phyloP scores from a whole-genome alignment of 805 yeast genomes.

The Grigorovia jiainica region DNA sequence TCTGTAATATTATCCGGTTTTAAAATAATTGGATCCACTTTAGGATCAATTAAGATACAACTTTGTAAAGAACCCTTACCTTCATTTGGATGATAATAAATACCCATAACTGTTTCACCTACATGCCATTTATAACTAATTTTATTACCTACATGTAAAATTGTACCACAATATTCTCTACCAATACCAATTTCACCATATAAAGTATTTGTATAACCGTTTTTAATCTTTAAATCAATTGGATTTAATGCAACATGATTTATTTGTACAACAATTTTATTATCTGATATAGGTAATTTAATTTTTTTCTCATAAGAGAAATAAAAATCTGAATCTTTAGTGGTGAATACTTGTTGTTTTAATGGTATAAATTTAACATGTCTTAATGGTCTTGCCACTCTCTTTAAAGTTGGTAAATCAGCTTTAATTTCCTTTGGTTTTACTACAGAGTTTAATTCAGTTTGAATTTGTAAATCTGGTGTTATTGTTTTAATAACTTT shows the following conservation, averaged over 20 bases:
- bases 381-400: conserved; percentile 40
- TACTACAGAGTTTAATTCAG: background rate
- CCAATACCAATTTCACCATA: conserved; percentile 58
- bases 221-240: conserved; percentile 50
- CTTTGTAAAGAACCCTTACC: conserved; percentile 53
- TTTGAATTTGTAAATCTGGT: conserved; percentile 2
- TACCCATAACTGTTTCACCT: conserved; percentile 63
- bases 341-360: conserved; percentile 35
- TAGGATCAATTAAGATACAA: conserved; percentile 45
- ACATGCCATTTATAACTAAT: conserved; percentile 31
- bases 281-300: conserved; percentile 38
- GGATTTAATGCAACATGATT: conserved; percentile 56
- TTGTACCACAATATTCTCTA: conserved; percentile 56
- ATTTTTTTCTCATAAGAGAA: conserved; percentile 47
- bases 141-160: conserved; percentile 46
- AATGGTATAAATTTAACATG: conserved; percentile 45
- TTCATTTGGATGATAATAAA: conserved; percentile 40
- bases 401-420: conserved; percentile 16
- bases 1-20: conserved; percentile 39
- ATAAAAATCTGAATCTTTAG: conserved; percentile 29
- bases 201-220: conserved; percentile 42
- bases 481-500: conserved; percentile 2
- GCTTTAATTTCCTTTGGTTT: conserved; percentile 20
- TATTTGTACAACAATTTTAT: conserved; percentile 48
- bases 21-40: conserved; percentile 36